These are phyloP conservation scores for Phaffomyces antillensis DNA, from an alignment of 805 yeast genomes.

Conservation along the genomic window DNA sequence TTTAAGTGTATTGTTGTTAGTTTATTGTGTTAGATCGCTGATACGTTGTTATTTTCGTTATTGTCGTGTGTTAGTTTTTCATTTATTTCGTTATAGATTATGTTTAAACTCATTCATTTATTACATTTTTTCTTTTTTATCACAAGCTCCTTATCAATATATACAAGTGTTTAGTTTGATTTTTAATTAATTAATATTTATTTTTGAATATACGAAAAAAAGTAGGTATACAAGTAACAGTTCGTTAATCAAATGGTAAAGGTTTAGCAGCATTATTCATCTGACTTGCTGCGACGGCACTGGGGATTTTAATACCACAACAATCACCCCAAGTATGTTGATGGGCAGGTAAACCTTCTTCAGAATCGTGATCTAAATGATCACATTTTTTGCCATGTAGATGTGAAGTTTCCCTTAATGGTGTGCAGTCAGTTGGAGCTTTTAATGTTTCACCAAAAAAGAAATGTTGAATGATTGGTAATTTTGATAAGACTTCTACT, in stretches of 20 bases:
- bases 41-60: no score
- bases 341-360: constrained; percentile 27
- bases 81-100: no score
- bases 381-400: constrained; percentile 25
- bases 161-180: no score
- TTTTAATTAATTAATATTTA: no score
- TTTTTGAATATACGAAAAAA: no score
- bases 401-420: constrained; percentile 9
- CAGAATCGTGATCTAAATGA: constrained; percentile 30
- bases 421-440: constrained; percentile 67
- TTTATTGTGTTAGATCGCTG: neutral
- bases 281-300: constrained; percentile 86
- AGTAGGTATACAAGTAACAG: neutral
- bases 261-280: constrained; percentile 33
- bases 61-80: no score
- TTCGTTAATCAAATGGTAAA: constrained; percentile 58
- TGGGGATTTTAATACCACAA: constrained; percentile 93
- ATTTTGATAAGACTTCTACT: constrained; percentile 83
- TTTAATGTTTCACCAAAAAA: constrained; percentile 65
- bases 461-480: constrained; percentile 93
- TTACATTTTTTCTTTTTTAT: no score
- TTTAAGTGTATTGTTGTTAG: neutral
- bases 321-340: constrained; percentile 89
- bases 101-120: no score
- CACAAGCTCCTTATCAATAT: no score